Conservation (phyloP, 306 rosid species). For the Canavalia gladiata region DNA sequence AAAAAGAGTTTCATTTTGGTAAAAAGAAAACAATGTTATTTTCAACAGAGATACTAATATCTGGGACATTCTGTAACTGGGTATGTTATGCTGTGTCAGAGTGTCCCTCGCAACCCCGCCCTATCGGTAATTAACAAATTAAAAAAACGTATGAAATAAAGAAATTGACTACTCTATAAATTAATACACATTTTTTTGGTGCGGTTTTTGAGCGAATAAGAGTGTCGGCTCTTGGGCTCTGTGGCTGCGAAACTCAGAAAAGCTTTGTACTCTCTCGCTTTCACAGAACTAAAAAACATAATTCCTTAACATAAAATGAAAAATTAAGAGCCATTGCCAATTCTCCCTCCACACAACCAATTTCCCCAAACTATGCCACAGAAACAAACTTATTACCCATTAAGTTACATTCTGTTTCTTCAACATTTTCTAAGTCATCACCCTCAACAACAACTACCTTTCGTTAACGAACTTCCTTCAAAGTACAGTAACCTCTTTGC, state of each 20-base stretch:
- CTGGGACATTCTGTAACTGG: background rate
- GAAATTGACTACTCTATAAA: background rate
- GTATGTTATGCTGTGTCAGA: constrained; percentile 3
- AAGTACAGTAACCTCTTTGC: background rate
- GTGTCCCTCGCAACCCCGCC: background rate
- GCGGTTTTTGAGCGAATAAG: constrained; percentile 29
- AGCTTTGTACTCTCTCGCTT: constrained; percentile 25
- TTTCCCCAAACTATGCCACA: background rate
- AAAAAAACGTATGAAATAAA: background rate
- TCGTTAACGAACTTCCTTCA: constrained; percentile 15
- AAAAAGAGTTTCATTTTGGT: background rate
- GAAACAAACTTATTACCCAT: constrained; percentile 36
- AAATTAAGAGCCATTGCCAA: constrained; percentile 8
- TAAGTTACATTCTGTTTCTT: constrained; percentile 36
- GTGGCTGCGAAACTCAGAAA: constrained; percentile 34
- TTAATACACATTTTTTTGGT: background rate
- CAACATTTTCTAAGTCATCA: constrained; percentile 21
- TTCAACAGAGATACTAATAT: background rate
- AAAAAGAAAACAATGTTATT: background rate
- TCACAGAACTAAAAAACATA: background rate
- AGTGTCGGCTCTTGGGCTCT: constrained; percentile 71
- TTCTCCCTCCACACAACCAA: constrained; percentile 4
- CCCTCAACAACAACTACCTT: constrained; percentile 20
- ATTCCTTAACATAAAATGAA: constrained; percentile 3
- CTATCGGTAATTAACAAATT: background rate